Percentiles rank a stretch among this genome's conserved stretches.
Conservation (phyloP, 805 yeast genomes). For the Blastobotrys terrestris region DNA sequence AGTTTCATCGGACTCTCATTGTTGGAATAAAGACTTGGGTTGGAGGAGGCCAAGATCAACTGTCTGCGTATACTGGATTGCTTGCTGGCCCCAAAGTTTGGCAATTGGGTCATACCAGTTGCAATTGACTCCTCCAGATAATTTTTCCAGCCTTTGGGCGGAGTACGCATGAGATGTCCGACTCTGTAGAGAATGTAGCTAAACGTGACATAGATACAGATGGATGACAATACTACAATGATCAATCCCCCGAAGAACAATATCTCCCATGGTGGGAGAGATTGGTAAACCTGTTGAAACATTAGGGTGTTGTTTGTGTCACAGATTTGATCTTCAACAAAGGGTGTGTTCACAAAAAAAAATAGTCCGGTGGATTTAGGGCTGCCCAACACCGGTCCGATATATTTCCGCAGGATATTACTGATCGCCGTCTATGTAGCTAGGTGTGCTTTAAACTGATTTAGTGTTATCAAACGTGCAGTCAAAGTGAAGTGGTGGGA, state of each 20-base stretch:
- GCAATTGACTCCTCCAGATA: slow-evolving; percentile 14
- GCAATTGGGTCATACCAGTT: slow-evolving; percentile 7
- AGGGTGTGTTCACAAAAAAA: background rate
- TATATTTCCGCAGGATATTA: no score
- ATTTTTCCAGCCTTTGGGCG: slow-evolving; percentile 20
- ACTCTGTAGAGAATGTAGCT: background rate
- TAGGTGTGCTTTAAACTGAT: no score
- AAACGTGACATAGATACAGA: background rate
- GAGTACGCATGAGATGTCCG: slow-evolving; percentile 14
- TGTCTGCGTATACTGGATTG: slow-evolving; percentile 35
- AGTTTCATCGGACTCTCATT: slow-evolving; percentile 2
- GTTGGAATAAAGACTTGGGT: slow-evolving; percentile 28
- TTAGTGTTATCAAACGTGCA: no score
- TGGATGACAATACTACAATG: background rate
- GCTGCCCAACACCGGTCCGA: no score
- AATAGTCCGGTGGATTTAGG: no score
- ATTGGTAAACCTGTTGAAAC: background rate
- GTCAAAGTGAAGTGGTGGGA: no score
- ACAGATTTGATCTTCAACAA: background rate
- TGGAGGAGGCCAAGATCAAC: slow-evolving; percentile 30
- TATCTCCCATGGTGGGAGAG: background rate
- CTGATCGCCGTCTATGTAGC: no score
- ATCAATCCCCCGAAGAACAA: background rate
- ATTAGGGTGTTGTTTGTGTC: background rate
- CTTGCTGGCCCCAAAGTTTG: slow-evolving; percentile 16